Evolutionary conservation across 2,329 filamentous ascomycete species (phyloP), one percentile per base, ranked within the genome.

Genomic region (Blastomyces percursus): DNA sequence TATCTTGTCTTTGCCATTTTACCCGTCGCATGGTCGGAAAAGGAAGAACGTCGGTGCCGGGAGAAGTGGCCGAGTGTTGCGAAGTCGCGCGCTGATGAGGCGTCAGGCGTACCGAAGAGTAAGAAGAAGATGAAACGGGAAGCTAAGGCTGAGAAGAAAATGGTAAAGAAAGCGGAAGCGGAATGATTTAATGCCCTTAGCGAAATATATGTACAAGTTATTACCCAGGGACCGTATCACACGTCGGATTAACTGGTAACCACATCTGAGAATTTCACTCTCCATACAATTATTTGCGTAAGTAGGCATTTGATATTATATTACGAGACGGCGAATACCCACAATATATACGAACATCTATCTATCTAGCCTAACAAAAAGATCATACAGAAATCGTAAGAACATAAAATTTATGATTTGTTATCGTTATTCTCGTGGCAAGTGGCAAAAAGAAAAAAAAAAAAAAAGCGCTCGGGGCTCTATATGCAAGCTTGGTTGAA

Each of bases 1-100:
- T 99, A 99, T 73, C 82, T 99, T 4, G 89, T 95, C 4, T 99
- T 99, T 77, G 94, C 94, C 0, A 79, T 94, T 2, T 76, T 99
- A 64, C 93, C 94, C n/a, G 82, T 86, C 52, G 86, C 89, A 65
- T 99, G 94, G 94, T 86, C 80, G 0, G 87, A 85, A 44, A 89
- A 88, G 64, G 90, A 96, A 67, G 94, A 99, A 76, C 82, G 82
- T 40, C 81, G 81, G 38, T 86, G 86, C 59, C 77, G 82, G 66
- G 79, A 82, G 60, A 84, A 81, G 66, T 91, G 86, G 83, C 85
- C 86, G 0, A 83, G 84, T 4, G 67, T 65, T 14, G 67, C 66
- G 5, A 66, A 69, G 19, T 63, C 64, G 24, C 66, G 67, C n/a
- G 65, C 66, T 8, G 68, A 70, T 48, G 66, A 66, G 30, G 51